A percentile compares a stretch with the other conserved stretches of the same genome.
These are phyloP conservation scores for Stephania yunnanensis DNA, from an alignment of 164 flowering plant species.

Conservation along the genomic window DNA sequence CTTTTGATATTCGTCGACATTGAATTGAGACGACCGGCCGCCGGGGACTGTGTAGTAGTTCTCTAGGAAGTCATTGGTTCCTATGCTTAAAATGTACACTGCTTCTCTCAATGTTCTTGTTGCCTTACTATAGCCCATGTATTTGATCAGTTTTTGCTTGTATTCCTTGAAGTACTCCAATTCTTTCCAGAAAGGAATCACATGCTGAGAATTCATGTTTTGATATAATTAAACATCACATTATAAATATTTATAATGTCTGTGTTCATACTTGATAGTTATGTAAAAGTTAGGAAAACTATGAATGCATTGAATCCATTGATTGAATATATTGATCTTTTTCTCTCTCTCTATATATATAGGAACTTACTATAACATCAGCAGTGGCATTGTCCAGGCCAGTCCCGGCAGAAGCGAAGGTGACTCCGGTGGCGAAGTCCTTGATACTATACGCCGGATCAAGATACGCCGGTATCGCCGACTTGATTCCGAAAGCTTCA, in stretches of 20 bases:
- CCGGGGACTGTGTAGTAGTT: conserved; percentile 7
- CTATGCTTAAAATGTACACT: conserved; percentile 8
- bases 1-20: conserved; percentile 1
- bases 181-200: conserved; percentile 17
- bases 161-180: conserved; percentile 15
- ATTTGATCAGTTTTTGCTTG: neutral
- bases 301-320: neutral
- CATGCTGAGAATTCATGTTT: neutral
- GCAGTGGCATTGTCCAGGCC: conserved; percentile 62
- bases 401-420: conserved; percentile 63
- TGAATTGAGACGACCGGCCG: conserved; percentile 10
- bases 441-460: conserved; percentile 39
- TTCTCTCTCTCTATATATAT: no score
- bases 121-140: conserved; percentile 1
- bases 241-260: no score
- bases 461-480: conserved; percentile 46
- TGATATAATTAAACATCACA: neutral
- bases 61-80: conserved; percentile 13
- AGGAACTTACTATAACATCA: conserved; percentile 38
- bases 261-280: no score
- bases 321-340: no score
- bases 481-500: conserved; percentile 51
- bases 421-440: conserved; percentile 53
- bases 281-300: no score
- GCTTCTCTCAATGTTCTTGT: neutral